A percentile compares a stretch with the other conserved stretches of the same genome.
Evolutionary conservation across 306 rosid species (phyloP).

Genomic region (Arachis stenosperma): DNA sequence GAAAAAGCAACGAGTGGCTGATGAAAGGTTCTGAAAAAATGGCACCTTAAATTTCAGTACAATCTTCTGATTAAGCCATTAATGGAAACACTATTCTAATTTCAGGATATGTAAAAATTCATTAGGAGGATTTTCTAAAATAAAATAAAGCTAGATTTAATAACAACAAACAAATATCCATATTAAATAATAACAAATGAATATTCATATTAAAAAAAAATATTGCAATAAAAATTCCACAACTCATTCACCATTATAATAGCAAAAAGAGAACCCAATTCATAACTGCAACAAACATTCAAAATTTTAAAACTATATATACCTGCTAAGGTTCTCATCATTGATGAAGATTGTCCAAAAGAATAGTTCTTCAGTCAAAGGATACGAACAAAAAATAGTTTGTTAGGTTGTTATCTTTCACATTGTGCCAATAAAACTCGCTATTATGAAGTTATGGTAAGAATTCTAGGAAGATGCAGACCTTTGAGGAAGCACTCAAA

Average conservation of each 20-base stretch:
- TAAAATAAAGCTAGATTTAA: not conserved
- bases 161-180: too few relatives aligned
- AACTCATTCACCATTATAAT: not conserved
- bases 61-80: not conserved
- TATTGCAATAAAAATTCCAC: not conserved
- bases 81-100: constrained; percentile 13
- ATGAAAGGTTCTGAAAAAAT: not conserved
- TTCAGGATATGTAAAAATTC: not conserved
- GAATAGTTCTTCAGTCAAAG: constrained; percentile 71
- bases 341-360: constrained; percentile 89
- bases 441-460: constrained; percentile 23
- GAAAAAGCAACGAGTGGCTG: constrained; percentile 6
- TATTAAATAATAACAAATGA: not conserved
- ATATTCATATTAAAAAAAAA: not conserved
- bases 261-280: constrained; percentile 18
- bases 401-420: constrained; percentile 24
- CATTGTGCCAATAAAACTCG: constrained; percentile 16
- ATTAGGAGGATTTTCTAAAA: constrained; percentile 13
- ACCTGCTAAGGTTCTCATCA: constrained; percentile 98
- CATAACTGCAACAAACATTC: constrained; percentile 34
- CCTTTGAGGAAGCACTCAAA: constrained; percentile 92
- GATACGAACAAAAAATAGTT: constrained; percentile 13
- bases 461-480: constrained; percentile 42
- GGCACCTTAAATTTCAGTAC: not conserved
- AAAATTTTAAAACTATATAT: constrained; percentile 37